Percentiles rank a stretch among this genome's conserved stretches.
These are phyloP conservation scores for Eucalyptus marginata DNA, from an alignment of 345 rosid species.

Conservation along the genomic window DNA sequence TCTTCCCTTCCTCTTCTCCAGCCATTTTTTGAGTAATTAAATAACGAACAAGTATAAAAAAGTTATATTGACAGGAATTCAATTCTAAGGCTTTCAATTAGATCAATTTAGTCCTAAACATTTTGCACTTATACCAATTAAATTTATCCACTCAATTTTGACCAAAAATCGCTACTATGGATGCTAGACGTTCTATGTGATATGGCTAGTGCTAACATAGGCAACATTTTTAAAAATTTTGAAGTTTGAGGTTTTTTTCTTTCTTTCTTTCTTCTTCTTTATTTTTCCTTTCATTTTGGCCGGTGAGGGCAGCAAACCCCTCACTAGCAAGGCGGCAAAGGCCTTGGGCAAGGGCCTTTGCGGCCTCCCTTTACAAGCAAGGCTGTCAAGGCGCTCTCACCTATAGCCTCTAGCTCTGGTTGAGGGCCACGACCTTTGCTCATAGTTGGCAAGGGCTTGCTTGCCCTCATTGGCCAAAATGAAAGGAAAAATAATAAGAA, in stretches of 20 bases:
- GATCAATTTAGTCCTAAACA: accelerated
- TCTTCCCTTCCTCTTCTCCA: not conserved
- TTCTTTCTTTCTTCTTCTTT: too few species aligned
- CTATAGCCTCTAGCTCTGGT: not conserved
- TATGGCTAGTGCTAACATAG: not conserved
- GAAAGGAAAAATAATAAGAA: not conserved
- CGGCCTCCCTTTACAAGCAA: not conserved
- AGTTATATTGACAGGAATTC: too few species aligned
- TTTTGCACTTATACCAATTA: too few species aligned
- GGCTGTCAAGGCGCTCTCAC: not conserved
- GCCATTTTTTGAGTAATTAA: not conserved
- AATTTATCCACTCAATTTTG: too few species aligned
- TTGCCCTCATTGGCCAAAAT: not conserved
- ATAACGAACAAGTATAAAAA: too few species aligned
- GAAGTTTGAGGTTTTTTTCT: too few species aligned
- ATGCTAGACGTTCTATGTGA: not conserved
- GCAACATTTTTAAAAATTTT: too few species aligned
- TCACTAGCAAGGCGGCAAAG: not conserved
- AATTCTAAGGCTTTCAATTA: too few species aligned
- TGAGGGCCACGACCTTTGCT: not conserved
- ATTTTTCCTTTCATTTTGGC: not conserved
- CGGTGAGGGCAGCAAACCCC: not conserved
- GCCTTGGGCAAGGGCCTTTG: not conserved
- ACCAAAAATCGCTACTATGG: too few species aligned
- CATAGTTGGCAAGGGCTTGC: not conserved